Conservation (phyloP, 2,329 filamentous ascomycete genomes). For the Ophiocordyceps camponoti-leonardi region DNA sequence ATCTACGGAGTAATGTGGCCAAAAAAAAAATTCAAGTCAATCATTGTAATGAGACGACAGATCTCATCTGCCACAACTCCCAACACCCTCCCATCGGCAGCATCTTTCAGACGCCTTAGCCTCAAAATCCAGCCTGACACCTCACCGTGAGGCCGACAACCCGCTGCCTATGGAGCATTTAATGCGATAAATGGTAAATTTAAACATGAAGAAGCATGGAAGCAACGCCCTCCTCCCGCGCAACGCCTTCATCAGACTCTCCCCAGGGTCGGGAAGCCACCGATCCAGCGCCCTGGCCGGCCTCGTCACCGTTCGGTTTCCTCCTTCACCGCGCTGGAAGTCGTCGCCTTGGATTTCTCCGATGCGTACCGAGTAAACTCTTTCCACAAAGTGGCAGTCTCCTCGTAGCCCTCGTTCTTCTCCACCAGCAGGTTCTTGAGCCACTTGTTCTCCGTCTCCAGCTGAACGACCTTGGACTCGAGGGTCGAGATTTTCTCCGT, state of each 20-base stretch:
- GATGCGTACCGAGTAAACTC: constrained; percentile 26
- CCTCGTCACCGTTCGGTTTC: constrained; percentile 8
- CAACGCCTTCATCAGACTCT: constrained; percentile 1
- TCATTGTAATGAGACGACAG: no score
- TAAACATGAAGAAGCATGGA: not conserved
- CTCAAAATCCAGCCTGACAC: no score
- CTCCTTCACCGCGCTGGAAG: constrained; percentile 6
- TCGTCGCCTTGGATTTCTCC: constrained; percentile 12
- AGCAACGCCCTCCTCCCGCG: not conserved
- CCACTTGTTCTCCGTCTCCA: constrained; percentile 76
- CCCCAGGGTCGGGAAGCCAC: not conserved
- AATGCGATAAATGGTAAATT: not conserved
- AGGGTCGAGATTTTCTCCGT: constrained; percentile 59
- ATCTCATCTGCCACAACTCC: no score
- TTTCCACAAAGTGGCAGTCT: constrained; percentile 32
- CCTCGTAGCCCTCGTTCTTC: constrained; percentile 52
- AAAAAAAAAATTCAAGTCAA: no score
- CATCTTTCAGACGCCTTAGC: no score
- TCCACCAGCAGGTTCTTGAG: constrained; percentile 65
- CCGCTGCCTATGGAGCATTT: not conserved
- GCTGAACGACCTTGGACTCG: constrained; percentile 55
- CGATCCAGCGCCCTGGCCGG: no score
- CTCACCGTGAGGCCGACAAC: no score
- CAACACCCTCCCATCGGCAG: no score
- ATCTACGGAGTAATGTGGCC: not conserved